Percentiles rank a stretch among this genome's conserved stretches.
Conservation (phyloP, 2,329 filamentous ascomycete genomes). For the Didymella glomerata region DNA sequence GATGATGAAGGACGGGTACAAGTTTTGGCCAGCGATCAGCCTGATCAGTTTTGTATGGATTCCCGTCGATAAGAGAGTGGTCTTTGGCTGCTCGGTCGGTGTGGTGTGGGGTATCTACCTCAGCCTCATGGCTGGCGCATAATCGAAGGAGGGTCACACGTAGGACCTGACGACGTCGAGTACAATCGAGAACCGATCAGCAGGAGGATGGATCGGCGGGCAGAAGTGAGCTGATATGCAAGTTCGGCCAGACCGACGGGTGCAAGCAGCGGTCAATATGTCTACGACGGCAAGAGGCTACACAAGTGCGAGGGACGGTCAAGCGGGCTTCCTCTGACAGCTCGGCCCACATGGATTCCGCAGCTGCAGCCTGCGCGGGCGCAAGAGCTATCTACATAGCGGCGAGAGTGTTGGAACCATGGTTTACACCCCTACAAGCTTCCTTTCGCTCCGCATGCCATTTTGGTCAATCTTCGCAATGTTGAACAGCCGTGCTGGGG, state of each 20-base stretch:
- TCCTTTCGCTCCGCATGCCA: conserved; percentile 6
- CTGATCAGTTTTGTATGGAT: conserved; percentile 75
- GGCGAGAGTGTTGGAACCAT: not conserved
- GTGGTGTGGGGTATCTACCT: conserved; percentile 79
- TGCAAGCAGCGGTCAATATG: not conserved
- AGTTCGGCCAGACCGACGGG: conserved; percentile 9
- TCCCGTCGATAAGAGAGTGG: conserved; percentile 73
- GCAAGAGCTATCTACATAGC: conserved; percentile 5
- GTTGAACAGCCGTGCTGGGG: conserved; percentile 3
- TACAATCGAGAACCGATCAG: conserved; percentile 1
- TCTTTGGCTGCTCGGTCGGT: conserved; percentile 76
- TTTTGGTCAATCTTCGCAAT: conserved; percentile 2
- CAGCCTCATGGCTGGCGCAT: conserved; percentile 64
- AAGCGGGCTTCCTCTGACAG: conserved; percentile 10
- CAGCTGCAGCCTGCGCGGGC: conserved; percentile 8
- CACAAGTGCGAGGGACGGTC: not conserved
- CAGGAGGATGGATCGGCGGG: conserved; percentile 5
- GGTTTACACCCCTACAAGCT: conserved; percentile 12
- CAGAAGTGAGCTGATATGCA: conserved; percentile 14
- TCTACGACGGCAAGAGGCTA: conserved; percentile 8
- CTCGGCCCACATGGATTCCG: conserved; percentile 8
- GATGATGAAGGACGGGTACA: conserved; percentile 68
- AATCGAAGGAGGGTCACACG: conserved; percentile 1
- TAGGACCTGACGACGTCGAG: conserved; percentile 5
- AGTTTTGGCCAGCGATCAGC: conserved; percentile 76